Base-by-base conservation (phyloP, 139 green algal species). In the Closterium sp. region DNA sequence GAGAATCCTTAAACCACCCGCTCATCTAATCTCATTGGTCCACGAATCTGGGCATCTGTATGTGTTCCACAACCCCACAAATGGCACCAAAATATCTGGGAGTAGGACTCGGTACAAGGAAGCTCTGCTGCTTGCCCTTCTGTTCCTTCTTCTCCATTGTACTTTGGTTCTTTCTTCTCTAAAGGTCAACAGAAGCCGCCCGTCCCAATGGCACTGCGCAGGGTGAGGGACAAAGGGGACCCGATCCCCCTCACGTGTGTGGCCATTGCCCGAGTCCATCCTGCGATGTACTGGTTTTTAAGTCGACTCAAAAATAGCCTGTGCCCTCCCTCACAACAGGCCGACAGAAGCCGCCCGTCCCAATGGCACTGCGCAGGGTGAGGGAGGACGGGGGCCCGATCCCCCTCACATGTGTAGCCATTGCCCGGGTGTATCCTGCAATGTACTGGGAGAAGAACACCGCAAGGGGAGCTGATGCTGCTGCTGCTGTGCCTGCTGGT, bases 321-420 rank as follows among this genome's bases (percentile, higher is more conserved):
- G n/a, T 90, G 32, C 30, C 32, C 13, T 62, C 87, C 10, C n/a
- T 27, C 9, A 27, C 85, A 29, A 90, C 32, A n/a, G 24, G 28
- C 30, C 28, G 87, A 29, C 31, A 42, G 24, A 45, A 90, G 87
- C 87, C 28, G 32, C n/a, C 79, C 27, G 27, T 31, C 45, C 90
- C 90, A 90, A 85, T 92, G 79, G 90, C 90, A 86, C 91, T 92
- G 30, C 90, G 79, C 24, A 90, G 90, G 19, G n/a, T 92, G 22
- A 89, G 91, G 79, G 42, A 38, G 1, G 70, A 30, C 3, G 90
- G 86, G 19, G 90, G 90, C 9, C 5, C 22, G 1, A 62, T 92
- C 31, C 79, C 90, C 10, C 29, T 90, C 19, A 92, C 90, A 3
- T 70, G 31, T 24, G 24, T 92, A 10, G 79, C 45, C n/a, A 30